Evolutionary conservation across 1,284 basidiomycete genomes (phyloP), one percentile per base, ranked within the genome.

Genomic region (Rhodotorula glutinis): DNA sequence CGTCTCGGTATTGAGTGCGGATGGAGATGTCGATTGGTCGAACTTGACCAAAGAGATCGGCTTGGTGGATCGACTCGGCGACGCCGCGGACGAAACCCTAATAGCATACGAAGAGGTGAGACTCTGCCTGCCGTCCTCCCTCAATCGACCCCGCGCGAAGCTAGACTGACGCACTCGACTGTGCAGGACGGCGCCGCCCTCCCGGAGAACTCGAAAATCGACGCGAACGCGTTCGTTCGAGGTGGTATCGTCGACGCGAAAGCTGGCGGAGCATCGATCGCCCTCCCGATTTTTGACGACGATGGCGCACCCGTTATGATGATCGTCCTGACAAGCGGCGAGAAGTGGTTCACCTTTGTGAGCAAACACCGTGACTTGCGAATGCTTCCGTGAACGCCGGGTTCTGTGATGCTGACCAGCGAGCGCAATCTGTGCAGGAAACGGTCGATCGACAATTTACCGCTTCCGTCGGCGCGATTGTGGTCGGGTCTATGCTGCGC

Each of bases 301-400:
- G 69, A 65, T 25, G 58, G 66, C 16, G 11, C 44, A 7, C 69
- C 69, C 0, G 58, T 66, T 16, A 21, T 66, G 14, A 60, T 71
- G 30, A 54, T 71, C 43, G 53, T 71, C 1, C 33, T 71, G 2
- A 65, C 66, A 4, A 65, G 63, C n/a, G 56, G 47, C 4, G 54
- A 63, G 29, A 65, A 65, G 25, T 71, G 66, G 66, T 65, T 60
- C 53, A 4, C 29, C 33, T 71, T 67, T 33, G 62, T 58, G 23
- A 27, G 62, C 58, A 19, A 4, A 49, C 47, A 3, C 40, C 33
- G 30, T 29, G 14, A 8, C 47, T 23, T n/a, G 21, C 9, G n/a
- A 49, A 49, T 21, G 21, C n/a, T n/a, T n/a, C n/a, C n/a, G n/a
- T n/a, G 4, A n/a, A 25, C 23, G 23, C 25, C n/a, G 11, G n/a